phyloP scores from a whole-genome alignment of 2,329 filamentous ascomycete genomes.

The Sporothrix luriei region DNA sequence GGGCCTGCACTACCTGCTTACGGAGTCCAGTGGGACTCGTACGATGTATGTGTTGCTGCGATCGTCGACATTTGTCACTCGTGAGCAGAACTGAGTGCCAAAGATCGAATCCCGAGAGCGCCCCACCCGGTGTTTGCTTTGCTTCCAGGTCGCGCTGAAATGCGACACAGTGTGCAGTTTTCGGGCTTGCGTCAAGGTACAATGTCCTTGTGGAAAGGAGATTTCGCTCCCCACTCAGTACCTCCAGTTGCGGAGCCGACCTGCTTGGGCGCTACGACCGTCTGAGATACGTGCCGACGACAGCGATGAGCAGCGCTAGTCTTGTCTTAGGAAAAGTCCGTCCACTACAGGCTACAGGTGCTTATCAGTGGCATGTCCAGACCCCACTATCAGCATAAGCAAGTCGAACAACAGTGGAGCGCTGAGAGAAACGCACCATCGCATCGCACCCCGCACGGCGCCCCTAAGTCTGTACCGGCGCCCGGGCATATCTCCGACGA shows the following conservation, averaged over 20 bases:
- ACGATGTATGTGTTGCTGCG: too few relatives aligned
- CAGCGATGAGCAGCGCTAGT: neutral
- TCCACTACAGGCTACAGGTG: neutral
- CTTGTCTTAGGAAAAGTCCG: neutral
- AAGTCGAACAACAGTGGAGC: neutral
- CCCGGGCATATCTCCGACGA: conserved; percentile 4
- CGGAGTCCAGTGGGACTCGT: too few relatives aligned
- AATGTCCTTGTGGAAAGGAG: too few relatives aligned
- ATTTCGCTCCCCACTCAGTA: too few relatives aligned
- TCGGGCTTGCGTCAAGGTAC: conserved; percentile 1
- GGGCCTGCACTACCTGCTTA: too few relatives aligned
- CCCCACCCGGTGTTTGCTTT: conserved; percentile 14
- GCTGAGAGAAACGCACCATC: neutral
- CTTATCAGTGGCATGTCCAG: neutral
- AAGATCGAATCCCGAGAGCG: conserved; percentile 4
- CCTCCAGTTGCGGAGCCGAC: conserved; percentile 7
- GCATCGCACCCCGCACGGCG: neutral
- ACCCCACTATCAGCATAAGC: neutral
- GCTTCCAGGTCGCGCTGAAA: neutral
- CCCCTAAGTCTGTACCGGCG: neutral
- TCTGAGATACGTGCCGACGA: neutral
- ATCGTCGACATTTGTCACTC: too few relatives aligned
- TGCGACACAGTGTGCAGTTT: neutral
- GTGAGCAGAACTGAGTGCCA: neutral
- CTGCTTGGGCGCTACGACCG: neutral